Evolutionary conservation across 2,329 filamentous ascomycete genomes (phyloP), one percentile per base, ranked within the genome.

Genomic region (Myriosclerotinia scirpicola): DNA sequence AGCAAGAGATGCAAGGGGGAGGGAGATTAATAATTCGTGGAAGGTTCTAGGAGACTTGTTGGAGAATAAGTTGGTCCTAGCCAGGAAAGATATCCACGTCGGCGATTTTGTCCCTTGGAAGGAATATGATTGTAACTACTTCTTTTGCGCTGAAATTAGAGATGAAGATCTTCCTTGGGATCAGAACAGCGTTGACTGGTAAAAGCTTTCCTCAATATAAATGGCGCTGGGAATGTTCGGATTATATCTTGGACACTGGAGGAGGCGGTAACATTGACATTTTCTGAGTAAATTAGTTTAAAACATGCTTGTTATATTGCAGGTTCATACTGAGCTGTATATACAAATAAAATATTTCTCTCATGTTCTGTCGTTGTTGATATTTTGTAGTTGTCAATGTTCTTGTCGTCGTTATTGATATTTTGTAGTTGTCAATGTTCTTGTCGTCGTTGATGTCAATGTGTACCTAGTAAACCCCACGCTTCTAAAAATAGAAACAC

Each of bases 141-240:
- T 69, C 26, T 40, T 64, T 5, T 69, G 62, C 15, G 66, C 53
- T 3, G 12, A 52, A 6, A 60, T 69, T 17, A n/a, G 22, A 0
- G 63, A 67, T 20, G 58, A 56, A 17, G 66, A 69, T 36, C 48
- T 67, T n/a, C 66, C 67, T n/a, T 69, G 67, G 62, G 44, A 58
- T 50, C 59, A 2, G 20, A n/a, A 14, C 5, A 44, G 8, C 12
- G 34, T 58, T 6, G 53, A 58, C 9, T 65, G 53, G 53, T 65
- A 11, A 50, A 58, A 42, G 20, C 8, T 30, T 22, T 20, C 12
- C 46, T 48, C 42, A 14, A 12, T 42, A 42, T 17, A 22, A 12
- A 11, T 48, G 9, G n/a, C n/a, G n/a, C 5, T 20, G 20, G 11
- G 46, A n/a, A 22, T 48, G 0, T 22, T 14, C 5, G 5, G 17